phyloP scores from a whole-genome alignment of 257 asterid species.

The Coffea canephora region DNA sequence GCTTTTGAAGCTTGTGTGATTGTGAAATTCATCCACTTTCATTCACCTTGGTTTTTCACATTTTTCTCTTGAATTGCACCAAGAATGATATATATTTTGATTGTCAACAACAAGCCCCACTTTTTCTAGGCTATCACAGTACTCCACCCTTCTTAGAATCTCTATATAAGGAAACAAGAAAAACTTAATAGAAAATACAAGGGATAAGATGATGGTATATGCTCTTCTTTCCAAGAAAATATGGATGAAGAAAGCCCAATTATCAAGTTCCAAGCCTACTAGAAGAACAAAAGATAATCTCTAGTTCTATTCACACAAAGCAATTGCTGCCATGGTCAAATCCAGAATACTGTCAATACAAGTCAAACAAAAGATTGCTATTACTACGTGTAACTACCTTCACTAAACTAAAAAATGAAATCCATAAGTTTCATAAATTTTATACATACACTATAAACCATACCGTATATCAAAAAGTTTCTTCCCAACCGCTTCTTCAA shows the following conservation, averaged over 20 bases:
- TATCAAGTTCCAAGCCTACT: not conserved
- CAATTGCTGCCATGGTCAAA: not conserved
- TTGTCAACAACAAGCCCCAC: not conserved
- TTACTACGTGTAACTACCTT: not conserved
- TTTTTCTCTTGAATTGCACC: not conserved
- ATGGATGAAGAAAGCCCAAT: not conserved
- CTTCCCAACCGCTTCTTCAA: slow-evolving; percentile 73
- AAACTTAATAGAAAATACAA: no score
- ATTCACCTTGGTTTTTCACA: not conserved
- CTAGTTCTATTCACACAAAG: not conserved
- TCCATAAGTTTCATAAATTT: no score
- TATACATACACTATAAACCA: not conserved
- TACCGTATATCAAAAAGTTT: slow-evolving; percentile 71
- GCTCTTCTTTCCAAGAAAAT: not conserved
- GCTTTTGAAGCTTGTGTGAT: not conserved
- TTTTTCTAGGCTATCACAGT: not conserved
- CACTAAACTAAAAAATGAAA: not conserved
- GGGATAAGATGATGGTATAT: no score
- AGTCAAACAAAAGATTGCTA: not conserved
- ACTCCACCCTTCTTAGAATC: not conserved
- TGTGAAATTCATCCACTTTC: not conserved
- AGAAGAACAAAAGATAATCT: not conserved
- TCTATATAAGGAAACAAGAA: not conserved
- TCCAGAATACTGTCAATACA: not conserved
- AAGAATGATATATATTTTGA: no score